Evolutionary conservation across 306 rosid species (phyloP).

Genomic region (Castanea mollissima): DNA sequence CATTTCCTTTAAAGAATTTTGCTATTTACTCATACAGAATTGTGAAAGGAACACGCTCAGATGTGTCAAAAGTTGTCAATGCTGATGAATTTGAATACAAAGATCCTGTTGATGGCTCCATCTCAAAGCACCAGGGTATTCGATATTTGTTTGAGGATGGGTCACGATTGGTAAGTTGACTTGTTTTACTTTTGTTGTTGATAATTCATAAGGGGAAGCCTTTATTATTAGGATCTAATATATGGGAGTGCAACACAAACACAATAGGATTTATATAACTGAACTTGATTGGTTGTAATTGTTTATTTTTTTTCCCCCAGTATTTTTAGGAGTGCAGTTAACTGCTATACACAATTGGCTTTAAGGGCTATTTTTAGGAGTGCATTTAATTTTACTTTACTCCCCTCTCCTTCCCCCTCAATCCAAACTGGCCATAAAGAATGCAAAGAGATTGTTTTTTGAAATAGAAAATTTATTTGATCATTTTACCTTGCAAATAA

Average conservation of each 20-base stretch:
- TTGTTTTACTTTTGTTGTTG: neutral
- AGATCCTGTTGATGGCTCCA: slow-evolving; percentile 90
- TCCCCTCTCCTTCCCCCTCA: no score
- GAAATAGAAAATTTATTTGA: neutral
- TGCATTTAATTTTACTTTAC: no score
- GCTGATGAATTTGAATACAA: slow-evolving; percentile 96
- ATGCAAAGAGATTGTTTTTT: no score
- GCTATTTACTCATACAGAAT: slow-evolving; percentile 43
- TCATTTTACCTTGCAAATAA: slow-evolving; percentile 9
- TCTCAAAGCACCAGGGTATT: slow-evolving; percentile 95
- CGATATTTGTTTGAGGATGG: slow-evolving; percentile 98
- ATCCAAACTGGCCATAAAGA: no score
- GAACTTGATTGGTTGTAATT: no score
- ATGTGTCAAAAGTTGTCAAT: slow-evolving; percentile 67
- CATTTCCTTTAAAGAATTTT: neutral
- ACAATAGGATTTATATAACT: no score
- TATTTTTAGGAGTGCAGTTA: neutral
- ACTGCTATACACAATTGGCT: neutral
- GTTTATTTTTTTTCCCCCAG: no score
- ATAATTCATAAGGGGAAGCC: slow-evolving; percentile 6
- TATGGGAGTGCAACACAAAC: no score
- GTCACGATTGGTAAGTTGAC: slow-evolving; percentile 84
- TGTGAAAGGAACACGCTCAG: slow-evolving; percentile 59
- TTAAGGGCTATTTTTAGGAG: no score
- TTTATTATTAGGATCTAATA: neutral